Evolutionary conservation across 768 basidiomycete species (phyloP).

Genomic region (Mycena indigotica): DNA sequence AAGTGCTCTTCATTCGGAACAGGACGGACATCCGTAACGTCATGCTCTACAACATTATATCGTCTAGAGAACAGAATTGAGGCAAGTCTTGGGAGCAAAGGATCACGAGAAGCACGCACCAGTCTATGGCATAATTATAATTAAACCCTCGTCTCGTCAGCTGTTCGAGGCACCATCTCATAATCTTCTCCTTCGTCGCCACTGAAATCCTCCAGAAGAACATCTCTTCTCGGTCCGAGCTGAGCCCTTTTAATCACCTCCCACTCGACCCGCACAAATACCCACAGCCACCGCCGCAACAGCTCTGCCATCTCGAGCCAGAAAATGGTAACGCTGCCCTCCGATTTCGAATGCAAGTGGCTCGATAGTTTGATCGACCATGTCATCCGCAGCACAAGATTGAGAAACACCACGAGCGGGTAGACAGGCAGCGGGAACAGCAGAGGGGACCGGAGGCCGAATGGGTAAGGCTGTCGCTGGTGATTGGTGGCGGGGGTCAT

Average conservation of each 20-base stretch:
- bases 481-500: conserved; percentile 21
- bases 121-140: conserved; percentile 6
- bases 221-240: conserved; percentile 26
- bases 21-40: neutral
- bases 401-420: conserved; percentile 78
- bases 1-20: no score
- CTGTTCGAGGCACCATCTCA: conserved; percentile 43
- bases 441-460: conserved; percentile 73
- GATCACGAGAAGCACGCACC: conserved; percentile 12
- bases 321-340: conserved; percentile 84
- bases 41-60: neutral
- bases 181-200: conserved; percentile 36
- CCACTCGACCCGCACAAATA: conserved; percentile 96
- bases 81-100: neutral
- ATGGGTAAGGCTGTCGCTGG: conserved; percentile 48
- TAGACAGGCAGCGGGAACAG: conserved; percentile 84
- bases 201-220: conserved; percentile 31
- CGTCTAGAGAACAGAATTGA: neutral
- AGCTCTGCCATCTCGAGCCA: conserved; percentile 90
- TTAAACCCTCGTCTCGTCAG: conserved; percentile 22
- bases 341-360: conserved; percentile 77
- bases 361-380: conserved; percentile 92
- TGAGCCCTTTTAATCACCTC: conserved; percentile 70
- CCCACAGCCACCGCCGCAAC: conserved; percentile 95
- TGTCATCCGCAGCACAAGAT: conserved; percentile 86